Percentiles rank a stretch among this genome's conserved stretches.
Conservation (phyloP, 306 rosid genomes). For the Dicorynia guianensis region DNA sequence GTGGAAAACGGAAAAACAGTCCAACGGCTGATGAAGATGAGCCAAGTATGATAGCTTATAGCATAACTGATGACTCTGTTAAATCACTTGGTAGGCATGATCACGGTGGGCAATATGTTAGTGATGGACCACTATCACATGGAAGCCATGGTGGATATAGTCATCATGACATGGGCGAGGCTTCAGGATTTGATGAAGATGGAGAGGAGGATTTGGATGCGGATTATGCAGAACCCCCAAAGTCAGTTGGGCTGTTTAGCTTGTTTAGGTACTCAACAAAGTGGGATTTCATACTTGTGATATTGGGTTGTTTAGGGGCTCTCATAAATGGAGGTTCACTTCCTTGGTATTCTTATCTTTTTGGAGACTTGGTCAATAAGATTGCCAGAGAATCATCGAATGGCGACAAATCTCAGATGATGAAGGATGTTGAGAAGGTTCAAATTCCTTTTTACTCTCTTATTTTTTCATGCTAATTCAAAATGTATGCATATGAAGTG, state of each 20-base stretch:
- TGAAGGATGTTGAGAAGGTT: constrained; percentile 70
- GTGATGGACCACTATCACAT: constrained; percentile 10
- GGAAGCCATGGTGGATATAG: not conserved
- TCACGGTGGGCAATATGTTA: constrained; percentile 3
- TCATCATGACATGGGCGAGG: constrained; percentile 15
- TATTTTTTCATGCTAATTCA: not conserved
- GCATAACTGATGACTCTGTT: constrained; percentile 2
- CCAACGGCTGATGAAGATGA: constrained; percentile 72
- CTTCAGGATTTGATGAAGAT: constrained; percentile 43
- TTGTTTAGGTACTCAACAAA: constrained; percentile 84
- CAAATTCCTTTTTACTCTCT: not conserved
- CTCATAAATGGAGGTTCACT: constrained; percentile 90
- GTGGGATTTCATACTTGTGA: constrained; percentile 74
- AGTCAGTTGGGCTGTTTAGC: constrained; percentile 69
- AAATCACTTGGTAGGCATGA: not conserved
- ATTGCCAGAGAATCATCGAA: constrained; percentile 52
- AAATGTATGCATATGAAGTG: not conserved
- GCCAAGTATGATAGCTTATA: constrained; percentile 40
- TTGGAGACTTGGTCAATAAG: constrained; percentile 73
- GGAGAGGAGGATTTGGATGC: constrained; percentile 59
- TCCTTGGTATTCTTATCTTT: constrained; percentile 81
- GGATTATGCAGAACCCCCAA: constrained; percentile 55
- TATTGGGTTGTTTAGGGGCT: constrained; percentile 87
- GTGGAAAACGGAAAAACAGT: constrained; percentile 26
- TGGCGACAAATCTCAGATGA: constrained; percentile 47